Conservation (phyloP, 805 yeast genomes). For the Lachancea nothofagi region DNA sequence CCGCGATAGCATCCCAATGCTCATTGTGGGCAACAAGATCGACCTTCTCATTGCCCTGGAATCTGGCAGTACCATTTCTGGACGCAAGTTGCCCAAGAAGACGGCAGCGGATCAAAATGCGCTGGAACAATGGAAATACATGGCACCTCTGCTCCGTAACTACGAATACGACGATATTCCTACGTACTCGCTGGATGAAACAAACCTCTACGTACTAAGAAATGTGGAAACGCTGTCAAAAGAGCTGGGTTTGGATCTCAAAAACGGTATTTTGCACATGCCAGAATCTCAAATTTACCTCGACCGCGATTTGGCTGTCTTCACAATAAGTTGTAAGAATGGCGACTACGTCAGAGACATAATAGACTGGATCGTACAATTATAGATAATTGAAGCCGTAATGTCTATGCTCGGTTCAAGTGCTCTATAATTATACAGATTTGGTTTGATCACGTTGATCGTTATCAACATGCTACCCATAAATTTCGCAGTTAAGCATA, state of each 20-base stretch:
- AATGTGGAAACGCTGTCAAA: constrained; percentile 20
- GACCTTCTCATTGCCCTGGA: constrained; percentile 13
- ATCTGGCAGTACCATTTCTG: not conserved
- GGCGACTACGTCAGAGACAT: constrained; percentile 18
- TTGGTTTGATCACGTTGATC: constrained; percentile 1
- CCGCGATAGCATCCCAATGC: constrained; percentile 18
- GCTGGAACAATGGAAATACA: constrained; percentile 10
- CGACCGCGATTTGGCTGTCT: constrained; percentile 20
- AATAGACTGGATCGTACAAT: constrained; percentile 20
- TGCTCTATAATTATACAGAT: not conserved
- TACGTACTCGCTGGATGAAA: constrained; percentile 11
- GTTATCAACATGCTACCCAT: not conserved
- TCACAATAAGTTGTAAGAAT: constrained; percentile 21
- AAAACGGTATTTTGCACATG: constrained; percentile 16
- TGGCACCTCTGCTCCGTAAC: constrained; percentile 15
- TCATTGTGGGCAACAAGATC: constrained; percentile 21
- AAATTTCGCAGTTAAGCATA: not conserved
- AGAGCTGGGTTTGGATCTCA: constrained; percentile 20
- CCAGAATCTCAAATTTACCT: constrained; percentile 12
- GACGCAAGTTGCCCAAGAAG: constrained; percentile 1
- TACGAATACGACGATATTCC: constrained; percentile 19
- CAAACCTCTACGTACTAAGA: constrained; percentile 16
- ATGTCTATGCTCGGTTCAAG: not conserved
- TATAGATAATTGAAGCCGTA: constrained; percentile 6
- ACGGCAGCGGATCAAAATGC: constrained; percentile 2